phyloP scores from a whole-genome alignment of 768 basidiomycete genomes.

The Calocybe gangraenosa region DNA sequence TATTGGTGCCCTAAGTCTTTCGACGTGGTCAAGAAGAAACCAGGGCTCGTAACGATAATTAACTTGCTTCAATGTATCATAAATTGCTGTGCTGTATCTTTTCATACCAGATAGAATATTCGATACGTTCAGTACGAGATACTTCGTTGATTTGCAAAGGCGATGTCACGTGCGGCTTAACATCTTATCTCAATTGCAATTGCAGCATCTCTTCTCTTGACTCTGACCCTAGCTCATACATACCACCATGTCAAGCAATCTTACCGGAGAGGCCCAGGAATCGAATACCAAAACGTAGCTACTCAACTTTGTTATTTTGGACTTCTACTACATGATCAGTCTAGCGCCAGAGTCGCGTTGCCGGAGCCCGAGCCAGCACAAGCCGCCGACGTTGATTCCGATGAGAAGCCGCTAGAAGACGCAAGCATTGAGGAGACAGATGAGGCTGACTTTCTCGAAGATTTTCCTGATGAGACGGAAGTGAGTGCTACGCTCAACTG shows the following conservation, averaged over 20 bases:
- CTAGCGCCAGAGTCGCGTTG: slow-evolving; percentile 44
- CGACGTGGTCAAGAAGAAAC: slow-evolving; percentile 62
- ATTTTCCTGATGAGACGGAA: slow-evolving; percentile 82
- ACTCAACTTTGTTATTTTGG: not conserved
- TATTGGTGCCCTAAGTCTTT: slow-evolving; percentile 74
- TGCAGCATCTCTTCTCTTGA: not conserved
- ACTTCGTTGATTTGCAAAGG: too few relatives aligned
- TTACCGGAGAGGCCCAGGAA: not conserved
- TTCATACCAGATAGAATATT: slow-evolving; percentile 1
- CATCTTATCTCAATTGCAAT: too few relatives aligned
- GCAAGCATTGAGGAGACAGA: slow-evolving; percentile 37
- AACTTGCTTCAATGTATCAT: too few relatives aligned
- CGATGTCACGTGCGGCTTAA: too few relatives aligned
- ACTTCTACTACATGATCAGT: slow-evolving; percentile 1
- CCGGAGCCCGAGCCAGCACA: slow-evolving; percentile 32
- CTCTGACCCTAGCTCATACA: too few relatives aligned
- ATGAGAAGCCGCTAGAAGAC: slow-evolving; percentile 41
- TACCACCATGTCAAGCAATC: not conserved
- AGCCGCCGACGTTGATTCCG: slow-evolving; percentile 33
- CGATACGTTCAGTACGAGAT: not conserved
- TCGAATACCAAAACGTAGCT: slow-evolving; percentile 10
- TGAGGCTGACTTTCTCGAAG: slow-evolving; percentile 67
- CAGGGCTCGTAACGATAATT: slow-evolving; percentile 29
- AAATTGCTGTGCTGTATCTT: too few relatives aligned
- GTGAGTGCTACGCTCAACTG: slow-evolving; percentile 36